Percentiles rank a stretch among this genome's conserved stretches.
Evolutionary conservation across 768 basidiomycete genomes (phyloP).

Genomic region (Kondoa malvinella): DNA sequence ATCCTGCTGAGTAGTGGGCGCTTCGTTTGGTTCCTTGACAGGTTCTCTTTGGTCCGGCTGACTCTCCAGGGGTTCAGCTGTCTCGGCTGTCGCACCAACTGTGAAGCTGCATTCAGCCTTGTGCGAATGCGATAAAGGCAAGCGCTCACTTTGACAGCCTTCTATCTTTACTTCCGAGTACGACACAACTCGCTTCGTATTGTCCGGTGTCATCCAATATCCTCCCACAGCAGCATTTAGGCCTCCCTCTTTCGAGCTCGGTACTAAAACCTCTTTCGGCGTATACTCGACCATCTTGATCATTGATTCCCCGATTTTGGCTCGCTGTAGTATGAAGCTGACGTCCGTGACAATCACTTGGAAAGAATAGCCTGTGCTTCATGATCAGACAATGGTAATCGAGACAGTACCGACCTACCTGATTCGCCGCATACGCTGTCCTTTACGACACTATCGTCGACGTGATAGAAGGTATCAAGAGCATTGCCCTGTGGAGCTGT

Average conservation of each 20-base stretch:
- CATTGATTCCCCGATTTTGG: background rate
- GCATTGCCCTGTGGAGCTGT: too few relatives aligned
- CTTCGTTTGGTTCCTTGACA: too few relatives aligned
- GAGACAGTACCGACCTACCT: background rate
- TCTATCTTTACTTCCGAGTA: background rate
- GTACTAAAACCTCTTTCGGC: background rate
- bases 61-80: background rate
- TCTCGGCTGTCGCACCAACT: background rate
- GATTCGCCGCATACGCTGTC: background rate
- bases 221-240: background rate
- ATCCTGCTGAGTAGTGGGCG: too few relatives aligned
- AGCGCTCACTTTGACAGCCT: background rate
- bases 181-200: background rate
- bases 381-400: background rate
- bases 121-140: background rate
- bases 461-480: too few relatives aligned
- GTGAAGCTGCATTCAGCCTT: background rate
- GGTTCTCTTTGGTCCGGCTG: too few relatives aligned
- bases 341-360: background rate
- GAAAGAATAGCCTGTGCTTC: background rate
- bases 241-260: background rate
- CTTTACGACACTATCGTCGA: background rate
- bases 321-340: background rate
- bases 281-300: background rate
- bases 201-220: background rate